Base-by-base conservation (phyloP, 352 stramenopile species). In the Pseudoperonospora humuli region DNA sequence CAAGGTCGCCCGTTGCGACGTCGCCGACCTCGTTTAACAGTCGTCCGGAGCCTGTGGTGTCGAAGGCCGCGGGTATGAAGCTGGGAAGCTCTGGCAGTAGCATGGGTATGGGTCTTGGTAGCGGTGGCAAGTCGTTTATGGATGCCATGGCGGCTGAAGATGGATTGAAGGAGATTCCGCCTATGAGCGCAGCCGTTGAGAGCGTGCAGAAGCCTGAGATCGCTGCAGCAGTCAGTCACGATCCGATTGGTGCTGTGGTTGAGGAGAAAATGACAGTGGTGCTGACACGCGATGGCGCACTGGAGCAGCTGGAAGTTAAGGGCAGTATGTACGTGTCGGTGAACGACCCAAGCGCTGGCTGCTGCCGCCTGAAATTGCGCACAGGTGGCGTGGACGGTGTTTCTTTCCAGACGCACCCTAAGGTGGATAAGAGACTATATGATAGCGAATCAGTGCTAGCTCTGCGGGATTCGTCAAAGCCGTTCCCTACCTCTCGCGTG, bases 261-360 rank as follows among this genome's bases (percentile, higher is more conserved):
- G 81, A 93, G 33, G 81, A 93, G 54, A 93, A 93, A 50, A 86
- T 93, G 45, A 88, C 75, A 34, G 81, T 93, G 14, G 50, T 80
- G 46, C 51, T 93, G 24, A 91, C 79, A 27, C 81, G 81, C 42
- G 81, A 93, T 35, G 81, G 81, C 15, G 66, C 76, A 27, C 54
- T 91, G 17, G 78, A 93, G 58, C 81, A 93, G 54, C 54, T 93
- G 11, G 81, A 93, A 54, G 70, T 93, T 32, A 93, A 93, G 66
- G 81, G 81, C 36, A 89, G 70, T 34, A 61, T 93, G 61, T 93
- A 74, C 38, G 78, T 93, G 50, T 83, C 76, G 11, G 72, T 88
- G 21, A 91, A 93, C 36, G 76, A 93, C 41, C 70, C 72, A 6
- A 70, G 63, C 26, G 82, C 70, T 31, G 74, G 67, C 3, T 73